Percentiles rank a stretch among this genome's conserved stretches.
Conservation (phyloP, 305 asterid species). For the Plantago rigida region DNA sequence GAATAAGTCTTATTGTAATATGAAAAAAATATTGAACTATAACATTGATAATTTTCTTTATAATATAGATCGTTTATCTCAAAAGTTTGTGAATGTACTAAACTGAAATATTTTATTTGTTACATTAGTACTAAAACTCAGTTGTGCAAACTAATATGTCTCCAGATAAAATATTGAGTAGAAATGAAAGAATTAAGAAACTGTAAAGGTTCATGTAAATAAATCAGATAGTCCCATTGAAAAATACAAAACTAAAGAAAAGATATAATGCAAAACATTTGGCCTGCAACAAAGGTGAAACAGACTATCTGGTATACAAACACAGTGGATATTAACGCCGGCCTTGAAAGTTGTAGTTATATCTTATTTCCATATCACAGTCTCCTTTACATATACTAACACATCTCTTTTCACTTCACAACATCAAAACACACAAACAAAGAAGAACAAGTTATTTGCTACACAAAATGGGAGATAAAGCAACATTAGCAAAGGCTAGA, state of each 20-base stretch:
- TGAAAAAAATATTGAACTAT: no score
- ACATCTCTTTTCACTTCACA: background rate
- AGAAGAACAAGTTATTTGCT: background rate
- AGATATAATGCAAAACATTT: conserved; percentile 9
- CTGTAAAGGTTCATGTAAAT: no score
- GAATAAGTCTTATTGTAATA: no score
- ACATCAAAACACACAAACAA: background rate
- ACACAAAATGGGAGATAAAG: conserved; percentile 38
- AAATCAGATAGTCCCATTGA: background rate
- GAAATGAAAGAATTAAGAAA: no score
- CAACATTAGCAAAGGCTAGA: conserved; percentile 41
- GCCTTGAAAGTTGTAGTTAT: conserved; percentile 8
- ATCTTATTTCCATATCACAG: background rate
- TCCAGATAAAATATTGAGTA: no score
- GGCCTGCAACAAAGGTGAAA: conserved; percentile 25
- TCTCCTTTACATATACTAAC: background rate
- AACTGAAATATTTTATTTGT: no score
- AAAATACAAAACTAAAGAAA: background rate
- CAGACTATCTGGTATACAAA: background rate
- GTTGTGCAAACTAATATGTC: no score
- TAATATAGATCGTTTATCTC: no score
- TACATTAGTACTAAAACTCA: no score
- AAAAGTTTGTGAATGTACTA: no score
- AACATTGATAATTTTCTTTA: no score
- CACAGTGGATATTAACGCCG: conserved; percentile 15